A percentile compares a stretch with the other conserved stretches of the same genome.
These are phyloP conservation scores for Lentinula raphanica DNA, from an alignment of 768 basidiomycete genomes.

Conservation along the genomic window DNA sequence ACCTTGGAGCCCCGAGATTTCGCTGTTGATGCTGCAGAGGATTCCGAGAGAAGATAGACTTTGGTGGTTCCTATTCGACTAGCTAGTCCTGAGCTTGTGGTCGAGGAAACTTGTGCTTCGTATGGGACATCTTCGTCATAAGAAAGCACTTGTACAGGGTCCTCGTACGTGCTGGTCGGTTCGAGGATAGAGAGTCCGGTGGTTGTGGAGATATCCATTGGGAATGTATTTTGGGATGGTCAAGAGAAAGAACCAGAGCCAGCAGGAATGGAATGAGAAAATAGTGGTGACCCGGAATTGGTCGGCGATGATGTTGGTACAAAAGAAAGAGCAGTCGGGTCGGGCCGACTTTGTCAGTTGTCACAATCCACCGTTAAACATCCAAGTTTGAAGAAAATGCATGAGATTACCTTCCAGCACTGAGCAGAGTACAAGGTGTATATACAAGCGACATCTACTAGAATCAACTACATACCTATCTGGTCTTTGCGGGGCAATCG, in stretches of 20 bases:
- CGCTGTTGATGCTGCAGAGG: constrained; percentile 43
- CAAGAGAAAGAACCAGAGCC: constrained; percentile 5
- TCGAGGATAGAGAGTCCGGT: constrained; percentile 10
- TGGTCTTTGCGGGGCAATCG: too few species aligned
- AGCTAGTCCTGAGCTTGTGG: constrained; percentile 37
- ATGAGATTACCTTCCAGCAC: too few species aligned
- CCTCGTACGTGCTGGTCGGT: constrained; percentile 23
- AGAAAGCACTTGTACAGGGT: constrained; percentile 3
- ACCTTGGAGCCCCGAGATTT: constrained; percentile 58
- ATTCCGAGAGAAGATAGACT: constrained; percentile 74
- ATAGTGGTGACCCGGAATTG: not conserved
- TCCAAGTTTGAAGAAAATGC: too few species aligned
- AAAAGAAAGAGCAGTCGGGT: too few species aligned
- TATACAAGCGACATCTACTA: too few species aligned
- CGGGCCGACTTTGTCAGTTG: too few species aligned
- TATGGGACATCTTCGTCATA: constrained; percentile 37
- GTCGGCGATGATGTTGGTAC: too few species aligned
- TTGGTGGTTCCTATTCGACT: constrained; percentile 68
- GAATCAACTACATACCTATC: too few species aligned
- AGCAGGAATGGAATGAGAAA: constrained; percentile 6
- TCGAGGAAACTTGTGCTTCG: constrained; percentile 48
- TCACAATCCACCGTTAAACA: too few species aligned
- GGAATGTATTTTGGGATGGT: constrained; percentile 1
- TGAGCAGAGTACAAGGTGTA: too few species aligned
- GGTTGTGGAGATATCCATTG: constrained; percentile 46